Conservation (phyloP, 2,329 filamentous ascomycete species). For the Ceratocystis destructans region DNA sequence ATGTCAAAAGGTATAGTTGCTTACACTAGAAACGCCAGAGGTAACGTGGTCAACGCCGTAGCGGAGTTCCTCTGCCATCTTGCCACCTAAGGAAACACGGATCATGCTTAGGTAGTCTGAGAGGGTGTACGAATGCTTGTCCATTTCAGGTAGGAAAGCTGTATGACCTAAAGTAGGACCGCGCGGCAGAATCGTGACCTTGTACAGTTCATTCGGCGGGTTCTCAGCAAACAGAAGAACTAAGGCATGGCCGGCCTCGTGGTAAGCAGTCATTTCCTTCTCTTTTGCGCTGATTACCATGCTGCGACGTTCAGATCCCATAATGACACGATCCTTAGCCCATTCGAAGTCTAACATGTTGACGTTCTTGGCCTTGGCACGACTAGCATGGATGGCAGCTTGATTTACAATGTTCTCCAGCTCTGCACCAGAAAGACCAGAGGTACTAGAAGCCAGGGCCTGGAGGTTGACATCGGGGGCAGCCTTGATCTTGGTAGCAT, state of each 20-base stretch:
- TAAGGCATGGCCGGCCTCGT: constrained; percentile 89
- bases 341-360: constrained; percentile 76
- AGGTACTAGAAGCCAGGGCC: constrained; percentile 71
- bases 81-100: constrained; percentile 70
- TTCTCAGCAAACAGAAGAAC: constrained; percentile 68
- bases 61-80: constrained; percentile 79
- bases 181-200: constrained; percentile 90
- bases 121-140: constrained; percentile 80
- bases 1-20: constrained; percentile 24
- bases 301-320: constrained; percentile 84
- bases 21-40: constrained; percentile 66
- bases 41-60: constrained; percentile 88
- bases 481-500: constrained; percentile 81
- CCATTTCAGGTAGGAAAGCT: constrained; percentile 75
- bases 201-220: constrained; percentile 71
- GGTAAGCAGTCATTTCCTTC: constrained; percentile 89
- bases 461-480: constrained; percentile 68
- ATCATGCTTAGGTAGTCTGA: constrained; percentile 70
- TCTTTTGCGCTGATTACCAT: constrained; percentile 87
- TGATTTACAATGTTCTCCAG: constrained; percentile 95
- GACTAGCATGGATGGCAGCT: constrained; percentile 86
- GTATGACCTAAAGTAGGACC: constrained; percentile 79
- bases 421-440: constrained; percentile 88
- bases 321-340: constrained; percentile 96
- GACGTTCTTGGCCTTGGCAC: constrained; percentile 63